Evolutionary conservation across 176 grass and related monocot species (phyloP).

Genomic region (Ensete ventricosum): DNA sequence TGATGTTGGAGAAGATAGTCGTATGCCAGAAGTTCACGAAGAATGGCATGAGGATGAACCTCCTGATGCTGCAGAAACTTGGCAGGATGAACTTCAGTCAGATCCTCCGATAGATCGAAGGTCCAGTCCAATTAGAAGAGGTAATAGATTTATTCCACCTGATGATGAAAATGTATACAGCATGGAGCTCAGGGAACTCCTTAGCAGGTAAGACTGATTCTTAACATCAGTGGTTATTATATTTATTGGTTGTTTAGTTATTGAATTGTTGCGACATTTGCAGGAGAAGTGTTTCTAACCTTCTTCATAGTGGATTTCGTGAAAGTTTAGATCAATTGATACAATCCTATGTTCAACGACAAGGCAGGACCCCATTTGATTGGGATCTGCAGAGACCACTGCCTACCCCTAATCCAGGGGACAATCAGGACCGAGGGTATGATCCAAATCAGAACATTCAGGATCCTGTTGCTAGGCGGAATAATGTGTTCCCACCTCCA

Average conservation of each 20-base stretch:
- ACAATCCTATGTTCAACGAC: constrained; percentile 65
- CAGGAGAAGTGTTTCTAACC: constrained; percentile 86
- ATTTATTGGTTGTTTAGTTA: neutral
- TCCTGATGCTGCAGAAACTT: constrained; percentile 39
- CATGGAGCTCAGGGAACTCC: constrained; percentile 70
- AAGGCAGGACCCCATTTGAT: constrained; percentile 53
- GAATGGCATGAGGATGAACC: constrained; percentile 58
- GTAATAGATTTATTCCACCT: constrained; percentile 56
- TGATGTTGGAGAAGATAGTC: constrained; percentile 32
- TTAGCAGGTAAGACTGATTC: constrained; percentile 46
- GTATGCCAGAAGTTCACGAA: constrained; percentile 44
- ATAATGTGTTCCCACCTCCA: constrained; percentile 58
- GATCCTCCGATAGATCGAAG: constrained; percentile 34
- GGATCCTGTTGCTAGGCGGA: constrained; percentile 33
- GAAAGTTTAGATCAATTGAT: constrained; percentile 84
- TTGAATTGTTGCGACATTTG: neutral
- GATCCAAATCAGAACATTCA: constrained; percentile 29
- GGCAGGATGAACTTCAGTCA: constrained; percentile 39
- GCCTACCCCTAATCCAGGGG: constrained; percentile 29
- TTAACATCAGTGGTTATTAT: neutral
- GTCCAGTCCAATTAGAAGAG: constrained; percentile 44
- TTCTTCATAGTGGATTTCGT: constrained; percentile 79
- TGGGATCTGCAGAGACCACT: constrained; percentile 53
- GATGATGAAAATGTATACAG: constrained; percentile 76
- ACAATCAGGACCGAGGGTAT: constrained; percentile 21